A percentile compares a stretch with the other conserved stretches of the same genome.
Evolutionary conservation across 768 basidiomycete species (phyloP).

Genomic region (Serpula lacrymans): DNA sequence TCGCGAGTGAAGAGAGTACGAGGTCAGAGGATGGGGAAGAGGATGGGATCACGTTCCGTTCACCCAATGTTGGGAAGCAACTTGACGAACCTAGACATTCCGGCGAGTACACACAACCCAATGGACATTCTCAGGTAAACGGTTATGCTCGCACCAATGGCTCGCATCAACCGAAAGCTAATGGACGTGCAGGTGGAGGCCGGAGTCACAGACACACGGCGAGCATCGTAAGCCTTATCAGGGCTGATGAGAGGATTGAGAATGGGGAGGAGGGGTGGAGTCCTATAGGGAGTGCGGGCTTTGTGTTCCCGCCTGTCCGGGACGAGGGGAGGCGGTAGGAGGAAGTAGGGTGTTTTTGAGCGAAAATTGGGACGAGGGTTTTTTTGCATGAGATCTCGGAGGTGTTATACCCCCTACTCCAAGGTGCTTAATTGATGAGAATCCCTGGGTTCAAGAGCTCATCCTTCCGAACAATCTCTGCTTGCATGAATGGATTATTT

Average conservation of each 20-base stretch:
- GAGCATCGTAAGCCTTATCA: slow-evolving; percentile 78
- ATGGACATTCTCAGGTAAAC: slow-evolving; percentile 1
- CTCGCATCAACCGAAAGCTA: slow-evolving; percentile 19
- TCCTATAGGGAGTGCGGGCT: slow-evolving; percentile 54
- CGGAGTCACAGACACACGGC: slow-evolving; percentile 76
- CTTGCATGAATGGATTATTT: no score
- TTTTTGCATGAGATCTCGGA: no score
- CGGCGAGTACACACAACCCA: no score
- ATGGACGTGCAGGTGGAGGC: slow-evolving; percentile 24
- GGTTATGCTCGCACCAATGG: slow-evolving; percentile 12
- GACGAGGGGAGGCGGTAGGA: slow-evolving; percentile 11
- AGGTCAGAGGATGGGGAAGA: slow-evolving; percentile 64
- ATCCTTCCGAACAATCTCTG: no score
- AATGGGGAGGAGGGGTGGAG: slow-evolving; percentile 82
- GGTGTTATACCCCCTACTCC: no score
- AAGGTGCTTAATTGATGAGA: no score
- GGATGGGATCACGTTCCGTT: slow-evolving; percentile 67
- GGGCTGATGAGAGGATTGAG: slow-evolving; percentile 66
- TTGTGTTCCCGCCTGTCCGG: slow-evolving; percentile 46
- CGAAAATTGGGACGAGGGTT: no score
- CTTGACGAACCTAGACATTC: no score
- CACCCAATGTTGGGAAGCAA: slow-evolving; percentile 47
- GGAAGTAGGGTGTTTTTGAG: no score
- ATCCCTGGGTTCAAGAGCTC: no score
- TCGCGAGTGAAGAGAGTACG: slow-evolving; percentile 43